Percentiles rank a stretch among this genome's conserved stretches.
phyloP scores from a whole-genome alignment of 768 basidiomycete genomes.

The Lactarius tabidus region DNA sequence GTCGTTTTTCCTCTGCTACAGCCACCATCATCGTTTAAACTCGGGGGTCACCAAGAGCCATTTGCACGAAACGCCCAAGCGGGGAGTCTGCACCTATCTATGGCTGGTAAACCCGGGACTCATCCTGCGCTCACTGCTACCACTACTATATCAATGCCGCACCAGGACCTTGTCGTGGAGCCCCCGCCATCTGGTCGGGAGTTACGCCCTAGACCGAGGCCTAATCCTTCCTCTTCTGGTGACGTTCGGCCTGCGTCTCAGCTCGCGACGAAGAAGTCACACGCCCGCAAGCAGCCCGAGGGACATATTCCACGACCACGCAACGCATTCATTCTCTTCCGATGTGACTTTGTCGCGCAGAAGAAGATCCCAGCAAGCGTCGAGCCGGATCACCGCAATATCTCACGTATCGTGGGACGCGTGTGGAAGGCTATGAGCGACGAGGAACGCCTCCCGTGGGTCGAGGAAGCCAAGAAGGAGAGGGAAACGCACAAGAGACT shows the following conservation, averaged over 20 bases:
- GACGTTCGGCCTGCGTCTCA: neutral
- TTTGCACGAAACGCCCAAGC: neutral
- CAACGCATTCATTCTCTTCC: conserved; percentile 79
- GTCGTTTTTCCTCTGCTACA: neutral
- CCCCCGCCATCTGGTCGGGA: neutral
- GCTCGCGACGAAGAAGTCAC: conserved; percentile 38
- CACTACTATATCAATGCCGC: neutral
- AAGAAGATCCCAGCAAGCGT: conserved; percentile 50
- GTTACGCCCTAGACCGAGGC: neutral
- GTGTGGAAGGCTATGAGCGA: conserved; percentile 58
- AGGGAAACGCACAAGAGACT: conserved; percentile 40
- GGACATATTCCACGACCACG: conserved; percentile 67
- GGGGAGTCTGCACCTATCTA: neutral
- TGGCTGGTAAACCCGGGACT: neutral
- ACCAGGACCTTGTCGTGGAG: neutral
- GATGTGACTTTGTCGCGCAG: conserved; percentile 66
- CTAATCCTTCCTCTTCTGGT: neutral
- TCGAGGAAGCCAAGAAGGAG: conserved; percentile 46
- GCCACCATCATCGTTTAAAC: conserved; percentile 18
- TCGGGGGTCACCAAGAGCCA: neutral
- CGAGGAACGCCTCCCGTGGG: conserved; percentile 47
- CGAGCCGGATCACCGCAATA: conserved; percentile 64
- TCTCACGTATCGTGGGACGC: conserved; percentile 61
- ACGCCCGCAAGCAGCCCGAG: conserved; percentile 44
- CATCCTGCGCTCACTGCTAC: neutral